Base-by-base conservation (phyloP, 768 basidiomycete species). In the Hypsizygus marmoreus region DNA sequence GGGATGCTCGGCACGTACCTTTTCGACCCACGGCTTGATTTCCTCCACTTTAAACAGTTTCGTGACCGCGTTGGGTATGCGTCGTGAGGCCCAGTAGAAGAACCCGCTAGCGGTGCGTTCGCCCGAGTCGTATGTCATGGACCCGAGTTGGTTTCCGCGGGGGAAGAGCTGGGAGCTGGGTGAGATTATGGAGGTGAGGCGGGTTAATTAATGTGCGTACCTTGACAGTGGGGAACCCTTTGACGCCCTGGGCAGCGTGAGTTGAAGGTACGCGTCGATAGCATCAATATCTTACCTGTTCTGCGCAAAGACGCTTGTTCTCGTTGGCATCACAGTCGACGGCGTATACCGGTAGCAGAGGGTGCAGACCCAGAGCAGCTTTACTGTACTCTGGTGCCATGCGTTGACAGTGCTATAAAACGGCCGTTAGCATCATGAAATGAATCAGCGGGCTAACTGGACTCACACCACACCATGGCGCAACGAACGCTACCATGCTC, bases 161-260 rank as follows among this genome's bases (percentile, higher is more conserved):
- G 94, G 91, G 70, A 86, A 97, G 2, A 89, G 67, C 81, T 87
- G 40, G 8, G 50, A 2, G 40, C 12, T 11, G 25, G n/a, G 23
- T 51, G 24, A 45, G 50, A 45, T n/a, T 47, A 16, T 39, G 16
- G 28, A 12, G n/a, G 14, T n/a, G 20, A 25, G 13, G 10, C 13
- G 8, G 8, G 13, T 7, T 11, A 19, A 19, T 4, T 6, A 6
- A 37, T 30, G 8, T 33, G 47, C 65, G 35, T 55, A 86, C 83
- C 72, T 97, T 97, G 64, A 97, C 73, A 2, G 94, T 97, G 2
- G 94, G 94, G 77, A 94, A 97, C 2, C 94, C 94, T 67, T 94
- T 75, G 16, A 97, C 80, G 11, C 82, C 82, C 79, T 84, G 51
- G 10, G 20, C 28, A 28, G 24, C 16, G 33, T 36, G 11, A 49